A percentile compares a stretch with the other conserved stretches of the same genome.
phyloP scores from a whole-genome alignment of 768 basidiomycete genomes.

The Trametes punicea region DNA sequence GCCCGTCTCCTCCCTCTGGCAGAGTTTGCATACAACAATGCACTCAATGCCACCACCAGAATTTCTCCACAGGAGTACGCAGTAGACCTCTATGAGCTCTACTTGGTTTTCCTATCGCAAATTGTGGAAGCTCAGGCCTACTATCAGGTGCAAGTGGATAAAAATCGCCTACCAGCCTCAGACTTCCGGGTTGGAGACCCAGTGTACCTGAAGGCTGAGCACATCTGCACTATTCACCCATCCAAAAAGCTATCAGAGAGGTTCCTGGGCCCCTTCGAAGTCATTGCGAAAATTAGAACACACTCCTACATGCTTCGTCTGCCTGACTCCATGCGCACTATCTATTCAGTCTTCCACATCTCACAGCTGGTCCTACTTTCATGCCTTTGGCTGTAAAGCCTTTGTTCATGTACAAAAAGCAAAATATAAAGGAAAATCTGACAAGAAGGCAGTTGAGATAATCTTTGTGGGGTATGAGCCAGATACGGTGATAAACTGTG shows the following conservation, averaged over 20 bases:
- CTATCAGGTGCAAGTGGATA: slow-evolving; percentile 10
- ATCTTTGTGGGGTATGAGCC: no score
- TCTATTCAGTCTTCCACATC: slow-evolving; percentile 26
- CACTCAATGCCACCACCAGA: neutral
- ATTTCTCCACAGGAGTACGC: slow-evolving; percentile 20
- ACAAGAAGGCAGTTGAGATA: no score
- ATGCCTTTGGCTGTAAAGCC: no score
- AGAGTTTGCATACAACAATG: slow-evolving; percentile 30
- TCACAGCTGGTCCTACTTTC: slow-evolving; percentile 17
- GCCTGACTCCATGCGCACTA: slow-evolving; percentile 18
- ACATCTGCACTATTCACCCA: neutral
- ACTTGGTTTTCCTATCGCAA: slow-evolving; percentile 17
- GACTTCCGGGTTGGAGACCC: slow-evolving; percentile 6
- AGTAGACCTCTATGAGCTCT: slow-evolving; percentile 22
- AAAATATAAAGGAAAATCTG: no score
- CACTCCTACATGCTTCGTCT: slow-evolving; percentile 24
- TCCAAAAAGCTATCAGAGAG: slow-evolving; percentile 26
- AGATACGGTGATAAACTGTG: no score
- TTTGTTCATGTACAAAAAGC: no score
- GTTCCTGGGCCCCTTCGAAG: slow-evolving; percentile 21
- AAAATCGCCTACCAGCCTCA: neutral
- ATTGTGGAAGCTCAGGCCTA: slow-evolving; percentile 18
- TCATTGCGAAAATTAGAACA: slow-evolving; percentile 22
- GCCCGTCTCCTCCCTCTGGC: slow-evolving; percentile 31
- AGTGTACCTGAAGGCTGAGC: neutral